These are phyloP conservation scores for Malassezia brasiliensis DNA, from an alignment of 1,284 basidiomycete genomes.

Conservation along the genomic window DNA sequence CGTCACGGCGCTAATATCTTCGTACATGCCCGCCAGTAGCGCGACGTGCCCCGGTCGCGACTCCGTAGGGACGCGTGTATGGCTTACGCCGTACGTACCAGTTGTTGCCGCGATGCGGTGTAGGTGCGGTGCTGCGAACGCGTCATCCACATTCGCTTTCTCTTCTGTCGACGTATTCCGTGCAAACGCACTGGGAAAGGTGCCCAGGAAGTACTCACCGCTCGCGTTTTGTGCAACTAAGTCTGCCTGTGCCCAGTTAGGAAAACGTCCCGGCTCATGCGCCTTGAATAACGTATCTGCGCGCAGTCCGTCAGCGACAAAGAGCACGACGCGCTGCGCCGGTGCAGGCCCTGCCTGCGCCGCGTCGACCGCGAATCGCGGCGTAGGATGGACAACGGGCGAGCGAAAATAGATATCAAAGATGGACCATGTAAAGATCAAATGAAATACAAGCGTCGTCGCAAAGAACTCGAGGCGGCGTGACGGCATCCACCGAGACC, in stretches of 20 bases:
- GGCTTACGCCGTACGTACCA: conserved; percentile 73
- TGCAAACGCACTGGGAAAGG: conserved; percentile 4
- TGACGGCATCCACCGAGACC: neutral
- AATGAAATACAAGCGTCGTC: conserved; percentile 32
- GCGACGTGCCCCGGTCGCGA: conserved; percentile 77
- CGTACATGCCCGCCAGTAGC: conserved; percentile 84
- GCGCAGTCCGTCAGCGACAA: conserved; percentile 65
- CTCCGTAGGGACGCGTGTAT: conserved; percentile 79
- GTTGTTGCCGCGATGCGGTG: conserved; percentile 57
- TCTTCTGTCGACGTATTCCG: neutral
- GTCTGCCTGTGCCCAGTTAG: conserved; percentile 23
- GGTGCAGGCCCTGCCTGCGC: conserved; percentile 32
- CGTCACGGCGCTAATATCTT: conserved; percentile 80
- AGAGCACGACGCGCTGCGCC: conserved; percentile 66
- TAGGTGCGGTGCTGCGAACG: conserved; percentile 61
- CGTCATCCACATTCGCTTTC: neutral
- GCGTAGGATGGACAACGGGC: conserved; percentile 46
- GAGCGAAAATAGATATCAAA: conserved; percentile 81
- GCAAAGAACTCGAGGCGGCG: conserved; percentile 50
- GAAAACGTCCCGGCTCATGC: conserved; percentile 18
- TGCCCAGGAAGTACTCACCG: neutral
- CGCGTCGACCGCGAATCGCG: conserved; percentile 22
- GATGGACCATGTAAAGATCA: conserved; percentile 49
- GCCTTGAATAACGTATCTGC: conserved; percentile 66
- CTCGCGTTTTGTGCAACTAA: neutral